phyloP scores from a whole-genome alignment of 257 asterid genomes.

The Plantago major region DNA sequence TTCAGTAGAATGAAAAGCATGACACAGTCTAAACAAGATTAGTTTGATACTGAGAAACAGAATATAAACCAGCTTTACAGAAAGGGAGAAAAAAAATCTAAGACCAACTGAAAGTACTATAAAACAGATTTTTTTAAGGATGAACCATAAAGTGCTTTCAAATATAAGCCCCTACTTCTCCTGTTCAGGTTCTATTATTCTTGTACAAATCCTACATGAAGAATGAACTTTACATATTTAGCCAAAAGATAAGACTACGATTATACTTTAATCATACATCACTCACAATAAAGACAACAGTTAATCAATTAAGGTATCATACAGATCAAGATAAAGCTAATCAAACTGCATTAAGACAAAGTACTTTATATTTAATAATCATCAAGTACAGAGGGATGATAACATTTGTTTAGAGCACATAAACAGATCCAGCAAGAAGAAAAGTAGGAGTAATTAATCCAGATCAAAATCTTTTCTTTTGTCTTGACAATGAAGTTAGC shows the following conservation, averaged over 20 bases:
- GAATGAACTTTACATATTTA: slow-evolving; percentile 16
- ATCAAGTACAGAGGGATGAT: slow-evolving; percentile 14
- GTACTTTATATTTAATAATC: background rate
- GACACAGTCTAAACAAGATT: background rate
- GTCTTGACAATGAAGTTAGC: slow-evolving; percentile 16
- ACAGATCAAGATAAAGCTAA: slow-evolving; percentile 18
- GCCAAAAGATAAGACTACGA: slow-evolving; percentile 17
- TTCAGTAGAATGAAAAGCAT: background rate
- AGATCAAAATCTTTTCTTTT: slow-evolving; percentile 9
- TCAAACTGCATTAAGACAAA: background rate
- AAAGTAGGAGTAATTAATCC: background rate
- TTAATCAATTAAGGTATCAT: slow-evolving; percentile 18
- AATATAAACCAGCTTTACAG: background rate
- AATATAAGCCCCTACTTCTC: background rate
- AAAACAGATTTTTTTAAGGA: background rate
- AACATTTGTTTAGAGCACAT: slow-evolving; percentile 23
- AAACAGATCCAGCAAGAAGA: slow-evolving; percentile 21
- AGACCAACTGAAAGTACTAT: slow-evolving; percentile 12
- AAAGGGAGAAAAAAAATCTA: slow-evolving; percentile 3
- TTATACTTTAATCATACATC: slow-evolving; percentile 13
- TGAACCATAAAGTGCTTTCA: slow-evolving; percentile 1
- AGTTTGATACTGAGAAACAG: background rate
- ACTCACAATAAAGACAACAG: slow-evolving; percentile 2
- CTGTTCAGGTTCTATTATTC: no score
- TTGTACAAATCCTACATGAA: no score